These are phyloP conservation scores for Buxus sempervirens DNA, from an alignment of 164 flowering plant genomes.

Conservation along the genomic window DNA sequence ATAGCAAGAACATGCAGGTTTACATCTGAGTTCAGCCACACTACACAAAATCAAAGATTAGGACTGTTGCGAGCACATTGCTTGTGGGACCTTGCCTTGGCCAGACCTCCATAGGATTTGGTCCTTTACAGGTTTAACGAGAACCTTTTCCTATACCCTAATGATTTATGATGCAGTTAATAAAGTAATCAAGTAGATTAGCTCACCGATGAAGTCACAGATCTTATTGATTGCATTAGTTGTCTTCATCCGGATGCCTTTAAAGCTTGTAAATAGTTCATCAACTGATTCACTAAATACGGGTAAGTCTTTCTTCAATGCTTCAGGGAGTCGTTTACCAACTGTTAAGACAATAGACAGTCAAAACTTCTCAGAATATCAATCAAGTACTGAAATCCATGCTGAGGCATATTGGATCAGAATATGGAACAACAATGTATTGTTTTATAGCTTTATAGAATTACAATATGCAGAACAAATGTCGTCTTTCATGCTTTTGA, in stretches of 20 bases:
- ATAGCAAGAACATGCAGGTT: no score
- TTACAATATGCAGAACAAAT: no score
- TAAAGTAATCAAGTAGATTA: background rate
- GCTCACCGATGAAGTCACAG: constrained; percentile 66
- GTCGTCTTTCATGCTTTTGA: no score
- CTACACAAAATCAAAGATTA: no score
- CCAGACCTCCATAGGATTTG: no score
- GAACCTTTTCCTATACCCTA: no score
- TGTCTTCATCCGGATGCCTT: constrained; percentile 41
- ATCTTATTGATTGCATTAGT: constrained; percentile 38
- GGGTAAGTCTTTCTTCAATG: constrained; percentile 19
- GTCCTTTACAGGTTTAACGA: no score
- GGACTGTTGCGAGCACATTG: no score
- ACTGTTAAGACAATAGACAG: constrained; percentile 27
- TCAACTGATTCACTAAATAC: constrained; percentile 43
- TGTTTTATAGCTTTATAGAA: no score
- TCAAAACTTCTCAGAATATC: background rate
- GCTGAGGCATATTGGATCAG: background rate
- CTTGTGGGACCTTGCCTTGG: no score
- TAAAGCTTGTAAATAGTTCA: constrained; percentile 54
- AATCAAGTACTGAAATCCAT: background rate
- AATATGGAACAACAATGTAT: no score
- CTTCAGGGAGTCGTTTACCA: constrained; percentile 23
- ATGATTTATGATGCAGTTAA: background rate
- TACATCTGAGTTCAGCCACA: no score